Conservation (phyloP, 1,284 basidiomycete genomes). For the Ceraceosorus guamensis region DNA sequence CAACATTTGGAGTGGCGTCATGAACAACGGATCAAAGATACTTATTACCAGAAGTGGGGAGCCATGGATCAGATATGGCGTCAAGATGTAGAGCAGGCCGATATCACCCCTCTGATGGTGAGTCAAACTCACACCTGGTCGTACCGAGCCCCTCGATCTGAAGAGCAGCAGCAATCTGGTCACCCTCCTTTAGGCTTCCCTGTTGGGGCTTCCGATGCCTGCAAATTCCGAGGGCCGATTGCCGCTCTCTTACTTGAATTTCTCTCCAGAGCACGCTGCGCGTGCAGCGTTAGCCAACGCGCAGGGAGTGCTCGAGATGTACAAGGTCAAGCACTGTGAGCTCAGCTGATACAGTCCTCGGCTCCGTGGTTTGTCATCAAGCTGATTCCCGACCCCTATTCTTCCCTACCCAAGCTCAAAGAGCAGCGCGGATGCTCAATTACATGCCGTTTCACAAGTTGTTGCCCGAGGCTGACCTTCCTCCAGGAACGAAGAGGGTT, state of each 20-base stretch:
- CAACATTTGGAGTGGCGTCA: slow-evolving; percentile 8
- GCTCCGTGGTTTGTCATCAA: too few relatives aligned
- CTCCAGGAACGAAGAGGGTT: slow-evolving; percentile 50
- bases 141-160: neutral
- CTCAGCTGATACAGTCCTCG: neutral
- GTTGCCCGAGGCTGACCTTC: slow-evolving; percentile 1
- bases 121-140: neutral
- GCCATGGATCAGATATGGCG: slow-evolving; percentile 22
- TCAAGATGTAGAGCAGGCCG: slow-evolving; percentile 69
- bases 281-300: slow-evolving; percentile 65
- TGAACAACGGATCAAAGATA: slow-evolving; percentile 11
- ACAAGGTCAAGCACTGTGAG: slow-evolving; percentile 66
- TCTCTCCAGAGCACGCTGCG: slow-evolving; percentile 53
- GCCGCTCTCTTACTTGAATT: slow-evolving; percentile 43
- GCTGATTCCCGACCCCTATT: too few relatives aligned
- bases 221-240: slow-evolving; percentile 50
- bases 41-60: slow-evolving; percentile 33
- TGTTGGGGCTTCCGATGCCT: slow-evolving; percentile 31
- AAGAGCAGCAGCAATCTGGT: neutral
- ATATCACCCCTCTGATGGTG: slow-evolving; percentile 70
- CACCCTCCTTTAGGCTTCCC: slow-evolving; percentile 23
- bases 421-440: slow-evolving; percentile 16
- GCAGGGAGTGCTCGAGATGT: slow-evolving; percentile 71
- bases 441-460: slow-evolving; percentile 24
- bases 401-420: too few relatives aligned